Base-by-base conservation (phyloP, 306 rosid species). In the Mimosa pudica region DNA sequence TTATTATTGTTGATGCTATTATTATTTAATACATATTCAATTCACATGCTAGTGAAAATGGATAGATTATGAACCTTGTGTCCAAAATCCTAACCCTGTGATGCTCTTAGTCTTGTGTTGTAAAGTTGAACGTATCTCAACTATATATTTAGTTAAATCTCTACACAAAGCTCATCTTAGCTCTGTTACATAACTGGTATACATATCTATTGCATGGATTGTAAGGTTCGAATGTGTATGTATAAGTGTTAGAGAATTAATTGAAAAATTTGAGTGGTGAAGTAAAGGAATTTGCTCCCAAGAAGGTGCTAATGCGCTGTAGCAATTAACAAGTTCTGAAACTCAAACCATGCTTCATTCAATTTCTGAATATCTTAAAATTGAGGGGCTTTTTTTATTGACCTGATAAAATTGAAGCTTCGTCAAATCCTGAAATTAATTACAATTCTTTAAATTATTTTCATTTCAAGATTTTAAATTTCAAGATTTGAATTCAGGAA, bases 41-140 rank as follows among this genome's bases (percentile, higher is more conserved):
- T 81, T 78, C 80, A 81, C 85, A 11, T 81, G 74, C 80, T 70
- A 75, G 74, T 83, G 79, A 54, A 64, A 70, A 74, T 69, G 75
- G 44, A 13, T 75, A 68, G 61, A 47, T 77, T 69, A 35, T 70
- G 65, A 74, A 42, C 73, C 51, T 66, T 76, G 63, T 79, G 54
- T 77, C 61, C 12, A 47, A n/a, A 69, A 72, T 47, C 67, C 20
- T 69, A 17, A 63, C 24, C 69, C 69, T 73, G 85, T 62, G 77
- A 77, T 63, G 63, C 72, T 72, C 3, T 82, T 24, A 24, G 30
- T 24, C 30, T 24, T 24, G 20, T 76, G 47, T 75, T 77, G 52
- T 71, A 66, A 74, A 82, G 80, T 79, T 54, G 41, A 73, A 45
- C 5, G 42, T 38, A 38, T 60, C 71, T 71, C 18, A 47, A 77